A percentile compares a stretch with the other conserved stretches of the same genome.
These are phyloP conservation scores for Trifolium pratense DNA, from an alignment of 306 rosid genomes.

Conservation along the genomic window DNA sequence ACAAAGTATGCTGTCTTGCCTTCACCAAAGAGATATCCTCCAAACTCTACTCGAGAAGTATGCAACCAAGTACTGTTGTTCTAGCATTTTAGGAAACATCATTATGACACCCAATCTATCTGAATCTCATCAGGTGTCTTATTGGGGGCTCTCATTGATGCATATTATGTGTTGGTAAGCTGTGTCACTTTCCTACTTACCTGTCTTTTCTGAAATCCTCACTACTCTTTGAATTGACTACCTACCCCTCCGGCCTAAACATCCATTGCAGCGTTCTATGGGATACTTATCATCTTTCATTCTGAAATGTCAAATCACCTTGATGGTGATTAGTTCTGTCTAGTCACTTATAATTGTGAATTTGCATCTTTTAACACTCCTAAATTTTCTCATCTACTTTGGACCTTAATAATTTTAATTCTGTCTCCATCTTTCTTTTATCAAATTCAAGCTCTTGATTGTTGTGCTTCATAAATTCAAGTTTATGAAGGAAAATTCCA, in stretches of 20 bases:
- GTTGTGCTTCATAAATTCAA: slow-evolving; percentile 8
- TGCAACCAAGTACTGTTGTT: neutral
- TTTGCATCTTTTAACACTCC: neutral
- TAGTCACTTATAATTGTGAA: neutral
- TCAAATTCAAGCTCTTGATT: slow-evolving; percentile 1
- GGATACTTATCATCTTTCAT: slow-evolving; percentile 24
- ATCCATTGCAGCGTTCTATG: slow-evolving; percentile 25
- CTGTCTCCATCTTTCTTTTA: neutral
- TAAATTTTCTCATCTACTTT: neutral
- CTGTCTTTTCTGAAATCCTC: slow-evolving; percentile 11
- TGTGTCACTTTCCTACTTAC: slow-evolving; percentile 18
- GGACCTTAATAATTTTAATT: neutral
- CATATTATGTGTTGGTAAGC: neutral
- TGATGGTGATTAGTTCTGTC: slow-evolving; percentile 20
- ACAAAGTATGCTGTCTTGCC: slow-evolving; percentile 4
- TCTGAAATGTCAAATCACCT: slow-evolving; percentile 2
- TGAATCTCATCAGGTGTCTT: slow-evolving; percentile 6
- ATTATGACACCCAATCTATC: neutral
- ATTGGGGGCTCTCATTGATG: slow-evolving; percentile 13
- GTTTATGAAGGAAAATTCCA: slow-evolving; percentile 12
- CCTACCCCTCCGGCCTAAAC: neutral
- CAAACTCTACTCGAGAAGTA: slow-evolving; percentile 6
- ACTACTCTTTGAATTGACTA: neutral
- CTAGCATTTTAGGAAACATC: slow-evolving; percentile 15
- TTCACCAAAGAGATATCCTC: slow-evolving; percentile 7